phyloP scores from a whole-genome alignment of 2,329 filamentous ascomycete species.

The Xylariaceae sp. region DNA sequence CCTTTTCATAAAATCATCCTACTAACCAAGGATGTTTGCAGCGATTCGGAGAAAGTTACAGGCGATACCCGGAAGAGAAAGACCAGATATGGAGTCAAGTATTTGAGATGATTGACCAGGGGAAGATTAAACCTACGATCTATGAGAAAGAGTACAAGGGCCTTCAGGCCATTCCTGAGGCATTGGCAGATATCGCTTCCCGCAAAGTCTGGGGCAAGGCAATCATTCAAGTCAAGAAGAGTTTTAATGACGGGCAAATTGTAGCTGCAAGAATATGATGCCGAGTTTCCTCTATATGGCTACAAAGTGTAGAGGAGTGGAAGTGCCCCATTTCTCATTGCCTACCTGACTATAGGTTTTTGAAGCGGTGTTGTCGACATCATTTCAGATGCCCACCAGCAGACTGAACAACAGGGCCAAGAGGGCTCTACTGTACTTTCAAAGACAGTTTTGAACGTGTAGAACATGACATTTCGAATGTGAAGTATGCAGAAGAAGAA shows the following conservation, averaged over 20 bases:
- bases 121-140: conserved; percentile 47
- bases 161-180: conserved; percentile 45
- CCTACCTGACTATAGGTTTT: too few species aligned
- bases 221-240: conserved; percentile 35
- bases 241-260: background rate
- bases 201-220: conserved; percentile 55
- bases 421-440: too few species aligned
- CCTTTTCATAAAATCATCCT: background rate
- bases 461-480: too few species aligned
- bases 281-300: too few species aligned
- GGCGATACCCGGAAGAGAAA: conserved; percentile 1
- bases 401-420: too few species aligned
- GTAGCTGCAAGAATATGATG: background rate
- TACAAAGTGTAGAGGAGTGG: too few species aligned
- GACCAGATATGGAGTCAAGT: background rate
- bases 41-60: conserved; percentile 1
- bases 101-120: conserved; percentile 28
- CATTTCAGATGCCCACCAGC: too few species aligned
- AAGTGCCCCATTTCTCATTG: too few species aligned
- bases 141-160: conserved; percentile 38
- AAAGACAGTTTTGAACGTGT: too few species aligned
- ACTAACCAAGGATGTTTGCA: background rate
- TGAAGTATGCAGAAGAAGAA: too few species aligned
- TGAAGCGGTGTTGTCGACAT: too few species aligned
- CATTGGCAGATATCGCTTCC: conserved; percentile 47